phyloP scores from a whole-genome alignment of 495 filamentous ascomycete species.

The Cercophora scortea region DNA sequence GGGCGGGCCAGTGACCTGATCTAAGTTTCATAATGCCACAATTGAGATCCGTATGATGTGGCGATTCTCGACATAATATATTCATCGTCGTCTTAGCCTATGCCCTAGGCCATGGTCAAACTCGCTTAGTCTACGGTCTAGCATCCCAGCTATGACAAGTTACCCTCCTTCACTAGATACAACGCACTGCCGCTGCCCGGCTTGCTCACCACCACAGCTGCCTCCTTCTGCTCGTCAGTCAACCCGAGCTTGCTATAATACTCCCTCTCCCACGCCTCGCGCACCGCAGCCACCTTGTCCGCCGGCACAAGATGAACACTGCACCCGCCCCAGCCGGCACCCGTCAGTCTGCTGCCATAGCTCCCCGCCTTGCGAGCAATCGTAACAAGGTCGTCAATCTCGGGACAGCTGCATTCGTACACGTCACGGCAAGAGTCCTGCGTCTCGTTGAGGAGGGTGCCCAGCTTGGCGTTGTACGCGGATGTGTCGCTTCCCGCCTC shows the following conservation, averaged over 20 bases:
- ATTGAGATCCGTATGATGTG: neutral
- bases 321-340: slow-evolving; percentile 96
- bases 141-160: neutral
- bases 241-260: slow-evolving; percentile 80
- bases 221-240: slow-evolving; percentile 60
- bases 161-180: slow-evolving; percentile 14
- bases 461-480: slow-evolving; percentile 60
- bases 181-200: slow-evolving; percentile 66
- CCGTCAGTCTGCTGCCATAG: slow-evolving; percentile 82
- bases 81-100: neutral
- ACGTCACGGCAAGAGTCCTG: slow-evolving; percentile 75
- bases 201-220: slow-evolving; percentile 83
- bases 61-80: neutral
- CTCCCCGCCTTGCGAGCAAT: slow-evolving; percentile 72
- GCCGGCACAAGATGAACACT: slow-evolving; percentile 86
- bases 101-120: neutral
- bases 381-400: slow-evolving; percentile 78
- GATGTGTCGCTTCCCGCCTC: slow-evolving; percentile 38
- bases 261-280: slow-evolving; percentile 62
- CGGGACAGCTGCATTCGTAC: slow-evolving; percentile 85
- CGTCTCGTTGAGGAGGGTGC: slow-evolving; percentile 81
- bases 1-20: too few species aligned
- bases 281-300: slow-evolving; percentile 76
- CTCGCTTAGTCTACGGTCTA: neutral
- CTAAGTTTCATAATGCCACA: neutral